Conservation (phyloP, 2,329 filamentous ascomycete species). For the Mariannaea elegans region DNA sequence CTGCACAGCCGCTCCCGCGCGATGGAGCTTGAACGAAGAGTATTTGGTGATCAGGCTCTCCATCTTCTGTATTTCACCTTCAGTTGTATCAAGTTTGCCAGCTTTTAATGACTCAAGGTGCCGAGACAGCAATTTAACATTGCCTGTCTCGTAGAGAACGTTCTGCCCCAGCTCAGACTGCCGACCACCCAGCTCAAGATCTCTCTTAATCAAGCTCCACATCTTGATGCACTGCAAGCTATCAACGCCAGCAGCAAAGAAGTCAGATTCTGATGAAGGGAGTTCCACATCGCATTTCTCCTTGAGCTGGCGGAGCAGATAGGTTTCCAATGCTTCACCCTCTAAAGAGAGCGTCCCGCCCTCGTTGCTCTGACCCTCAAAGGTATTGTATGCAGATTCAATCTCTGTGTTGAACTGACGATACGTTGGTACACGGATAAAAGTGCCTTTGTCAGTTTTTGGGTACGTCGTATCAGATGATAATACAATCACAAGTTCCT, state of each 20-base stretch:
- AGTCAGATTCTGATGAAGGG: constrained; percentile 49
- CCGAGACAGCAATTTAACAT: constrained; percentile 23
- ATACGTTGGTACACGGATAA: constrained; percentile 62
- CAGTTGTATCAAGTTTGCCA: constrained; percentile 16
- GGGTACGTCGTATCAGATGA: constrained; percentile 55
- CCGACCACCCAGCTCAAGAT: constrained; percentile 57
- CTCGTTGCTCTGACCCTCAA: constrained; percentile 23
- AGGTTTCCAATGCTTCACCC: constrained; percentile 42
- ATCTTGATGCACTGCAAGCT: constrained; percentile 66
- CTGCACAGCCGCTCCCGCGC: constrained; percentile 25
- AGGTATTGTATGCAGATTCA: constrained; percentile 47
- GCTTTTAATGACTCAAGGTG: constrained; percentile 38
- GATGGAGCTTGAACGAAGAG: constrained; percentile 42
- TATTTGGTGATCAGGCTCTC: constrained; percentile 48
- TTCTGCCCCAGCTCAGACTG: constrained; percentile 58
- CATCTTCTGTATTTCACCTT: constrained; percentile 45
- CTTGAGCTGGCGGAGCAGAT: constrained; percentile 29
- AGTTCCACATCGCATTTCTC: constrained; percentile 44
- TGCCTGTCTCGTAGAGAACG: constrained; percentile 64
- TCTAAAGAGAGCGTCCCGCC: constrained; percentile 4
- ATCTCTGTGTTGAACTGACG: constrained; percentile 54
- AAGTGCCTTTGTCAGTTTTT: constrained; percentile 61
- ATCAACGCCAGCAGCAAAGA: constrained; percentile 67
- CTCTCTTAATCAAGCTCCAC: constrained; percentile 59
- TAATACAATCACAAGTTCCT: constrained; percentile 61